phyloP scores from a whole-genome alignment of 306 rosid species.

The Castanopsis chinensis region DNA sequence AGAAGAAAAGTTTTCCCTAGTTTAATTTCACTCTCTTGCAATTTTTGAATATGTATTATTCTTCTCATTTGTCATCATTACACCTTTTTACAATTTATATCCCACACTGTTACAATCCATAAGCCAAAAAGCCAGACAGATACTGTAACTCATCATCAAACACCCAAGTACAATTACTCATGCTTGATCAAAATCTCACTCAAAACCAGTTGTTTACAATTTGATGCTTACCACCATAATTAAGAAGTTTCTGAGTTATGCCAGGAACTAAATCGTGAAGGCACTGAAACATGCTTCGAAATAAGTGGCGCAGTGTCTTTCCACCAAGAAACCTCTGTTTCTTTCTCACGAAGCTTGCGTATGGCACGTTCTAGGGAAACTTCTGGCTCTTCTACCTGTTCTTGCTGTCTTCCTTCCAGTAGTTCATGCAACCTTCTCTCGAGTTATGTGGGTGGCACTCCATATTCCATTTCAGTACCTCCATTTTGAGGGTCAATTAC shows the following conservation, averaged over 20 bases:
- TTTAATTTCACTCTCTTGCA: not conserved
- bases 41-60: not conserved
- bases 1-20: too few species aligned
- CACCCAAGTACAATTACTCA: conserved; percentile 7
- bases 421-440: conserved; percentile 80
- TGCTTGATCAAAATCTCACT: conserved; percentile 14
- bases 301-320: conserved; percentile 54
- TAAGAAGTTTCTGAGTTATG: conserved; percentile 35
- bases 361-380: conserved; percentile 57
- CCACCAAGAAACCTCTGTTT: conserved; percentile 69
- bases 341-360: conserved; percentile 58
- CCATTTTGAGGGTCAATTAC: conserved; percentile 48
- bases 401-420: conserved; percentile 63
- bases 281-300: conserved; percentile 50
- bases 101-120: not conserved
- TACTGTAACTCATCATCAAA: conserved; percentile 8
- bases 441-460: conserved; percentile 65
- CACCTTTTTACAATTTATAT: not conserved
- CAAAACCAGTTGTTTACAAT: conserved; percentile 23
- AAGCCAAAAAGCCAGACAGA: not conserved
- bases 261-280: conserved; percentile 44
- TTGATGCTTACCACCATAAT: conserved; percentile 32
- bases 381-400: conserved; percentile 69
- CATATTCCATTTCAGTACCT: conserved; percentile 41
- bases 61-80: not conserved